Conservation (phyloP, 768 basidiomycete species). For the Daedalea quercina region DNA sequence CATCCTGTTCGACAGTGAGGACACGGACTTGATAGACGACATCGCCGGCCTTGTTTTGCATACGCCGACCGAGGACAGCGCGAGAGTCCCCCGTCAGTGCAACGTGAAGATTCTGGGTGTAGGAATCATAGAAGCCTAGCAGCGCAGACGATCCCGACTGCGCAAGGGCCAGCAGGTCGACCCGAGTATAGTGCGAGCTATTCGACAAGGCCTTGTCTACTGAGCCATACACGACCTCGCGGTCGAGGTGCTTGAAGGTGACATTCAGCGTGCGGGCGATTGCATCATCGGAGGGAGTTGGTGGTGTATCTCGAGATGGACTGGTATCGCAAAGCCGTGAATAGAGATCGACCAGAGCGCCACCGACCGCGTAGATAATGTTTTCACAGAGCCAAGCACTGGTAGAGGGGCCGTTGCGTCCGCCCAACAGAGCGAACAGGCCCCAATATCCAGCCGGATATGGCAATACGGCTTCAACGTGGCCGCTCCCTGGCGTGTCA, state of each 20-base stretch:
- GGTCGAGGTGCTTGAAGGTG: constrained; percentile 34
- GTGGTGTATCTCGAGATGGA: background rate
- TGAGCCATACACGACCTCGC: constrained; percentile 32
- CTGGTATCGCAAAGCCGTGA: background rate
- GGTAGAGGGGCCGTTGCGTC: constrained; percentile 27
- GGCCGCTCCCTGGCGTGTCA: background rate
- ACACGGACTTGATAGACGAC: constrained; percentile 31
- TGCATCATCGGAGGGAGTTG: constrained; percentile 17
- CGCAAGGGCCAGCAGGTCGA: constrained; percentile 26
- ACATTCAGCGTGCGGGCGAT: constrained; percentile 30
- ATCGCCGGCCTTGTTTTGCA: constrained; percentile 19
- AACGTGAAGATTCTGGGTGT: constrained; percentile 31
- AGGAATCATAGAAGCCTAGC: constrained; percentile 37
- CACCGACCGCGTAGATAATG: constrained; percentile 22
- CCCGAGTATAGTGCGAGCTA: constrained; percentile 21
- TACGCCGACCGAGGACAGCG: constrained; percentile 40
- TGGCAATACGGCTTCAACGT: constrained; percentile 6
- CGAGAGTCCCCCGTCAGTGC: constrained; percentile 43
- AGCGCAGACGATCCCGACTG: constrained; percentile 38
- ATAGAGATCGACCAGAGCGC: constrained; percentile 19
- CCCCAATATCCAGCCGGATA: constrained; percentile 24
- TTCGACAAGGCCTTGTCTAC: constrained; percentile 22
- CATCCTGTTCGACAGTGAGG: constrained; percentile 34
- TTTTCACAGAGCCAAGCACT: constrained; percentile 26
- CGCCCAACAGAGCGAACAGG: constrained; percentile 28